Base-by-base conservation (phyloP, 1,284 basidiomycete species). In the Pterulicium gracile region DNA sequence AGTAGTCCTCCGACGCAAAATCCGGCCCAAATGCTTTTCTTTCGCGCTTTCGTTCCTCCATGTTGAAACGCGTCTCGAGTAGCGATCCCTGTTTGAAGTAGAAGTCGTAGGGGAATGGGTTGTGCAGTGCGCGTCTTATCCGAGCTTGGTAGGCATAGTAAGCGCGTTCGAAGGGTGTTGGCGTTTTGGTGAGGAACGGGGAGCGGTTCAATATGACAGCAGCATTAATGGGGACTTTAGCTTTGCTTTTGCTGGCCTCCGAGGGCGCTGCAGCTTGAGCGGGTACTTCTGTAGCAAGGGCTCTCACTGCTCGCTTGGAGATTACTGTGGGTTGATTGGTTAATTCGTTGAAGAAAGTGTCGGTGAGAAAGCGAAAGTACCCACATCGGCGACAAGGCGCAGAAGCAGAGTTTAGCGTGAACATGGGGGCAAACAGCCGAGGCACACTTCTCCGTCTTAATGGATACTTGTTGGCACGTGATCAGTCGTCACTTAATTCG, bases 21-120 rank as follows among this genome's bases (percentile, higher is more conserved):
- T 64, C 66, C 0, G 70, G 61, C 0, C 88, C 88, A 61, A 90
- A 92, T 1, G 80, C 80, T 47, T 70, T 67, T 32, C 69, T 66
- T 56, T 91, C 88, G 44, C 82, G 74, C 51, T 71, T 68, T 48
- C 78, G 73, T 58, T 92, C 85, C 55, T 88, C 79, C 45, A 77
- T 62, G 43, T 72, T 79, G 61, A 93, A 97, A 43, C 85, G 77
- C 36, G 81, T 81, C 60, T 94, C 85, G 24, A 95, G 77, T 2
- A 91, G 73, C 0, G 90, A 90, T 1, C 93, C 94, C 49, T 84
- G 81, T 64, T 94, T 94, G 75, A 97, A 98, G 72, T 96, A 98
- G 63, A 96, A 95, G 39, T 91, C 82, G 48, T 80, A 76, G 14
- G 90, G 85, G 62, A 92, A 84, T 0, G 94, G 93, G 58, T 93